phyloP scores from a whole-genome alignment of 257 asterid genomes.

The Plantago ovata region DNA sequence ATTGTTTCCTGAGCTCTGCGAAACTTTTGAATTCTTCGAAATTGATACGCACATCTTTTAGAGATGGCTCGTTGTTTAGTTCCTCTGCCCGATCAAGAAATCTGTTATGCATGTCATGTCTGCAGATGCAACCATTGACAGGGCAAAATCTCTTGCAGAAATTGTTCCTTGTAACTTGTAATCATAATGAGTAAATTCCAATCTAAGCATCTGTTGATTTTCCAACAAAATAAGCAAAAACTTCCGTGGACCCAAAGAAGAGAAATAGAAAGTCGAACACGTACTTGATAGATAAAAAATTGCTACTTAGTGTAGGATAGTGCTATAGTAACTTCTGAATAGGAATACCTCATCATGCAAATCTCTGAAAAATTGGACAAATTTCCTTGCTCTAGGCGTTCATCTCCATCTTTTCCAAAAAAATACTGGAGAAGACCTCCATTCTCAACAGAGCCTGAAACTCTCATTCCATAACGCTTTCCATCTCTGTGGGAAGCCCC shows the following conservation, averaged over 20 bases:
- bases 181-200: slow-evolving; percentile 85
- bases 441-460: slow-evolving; percentile 66
- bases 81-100: slow-evolving; percentile 77
- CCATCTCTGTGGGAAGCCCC: slow-evolving; percentile 84
- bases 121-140: slow-evolving; percentile 86
- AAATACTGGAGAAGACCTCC: slow-evolving; percentile 81
- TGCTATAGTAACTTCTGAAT: neutral
- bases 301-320: neutral
- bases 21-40: slow-evolving; percentile 70
- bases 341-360: slow-evolving; percentile 67
- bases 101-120: slow-evolving; percentile 74
- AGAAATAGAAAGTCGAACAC: neutral
- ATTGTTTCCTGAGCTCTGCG: slow-evolving; percentile 51
- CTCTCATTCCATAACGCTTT: slow-evolving; percentile 58
- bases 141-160: slow-evolving; percentile 70
- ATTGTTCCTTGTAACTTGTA: slow-evolving; percentile 68
- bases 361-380: slow-evolving; percentile 72
- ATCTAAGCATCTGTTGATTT: slow-evolving; percentile 53
- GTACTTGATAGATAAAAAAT: neutral
- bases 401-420: slow-evolving; percentile 67
- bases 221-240: slow-evolving; percentile 8
- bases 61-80: slow-evolving; percentile 42
- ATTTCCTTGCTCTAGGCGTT: slow-evolving; percentile 55
- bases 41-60: slow-evolving; percentile 50
- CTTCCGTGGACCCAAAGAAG: neutral